Percentiles rank a stretch among this genome's conserved stretches.
Evolutionary conservation across 2,329 filamentous ascomycete species (phyloP).

Genomic region (Phymatotrichopsis omnivora): DNA sequence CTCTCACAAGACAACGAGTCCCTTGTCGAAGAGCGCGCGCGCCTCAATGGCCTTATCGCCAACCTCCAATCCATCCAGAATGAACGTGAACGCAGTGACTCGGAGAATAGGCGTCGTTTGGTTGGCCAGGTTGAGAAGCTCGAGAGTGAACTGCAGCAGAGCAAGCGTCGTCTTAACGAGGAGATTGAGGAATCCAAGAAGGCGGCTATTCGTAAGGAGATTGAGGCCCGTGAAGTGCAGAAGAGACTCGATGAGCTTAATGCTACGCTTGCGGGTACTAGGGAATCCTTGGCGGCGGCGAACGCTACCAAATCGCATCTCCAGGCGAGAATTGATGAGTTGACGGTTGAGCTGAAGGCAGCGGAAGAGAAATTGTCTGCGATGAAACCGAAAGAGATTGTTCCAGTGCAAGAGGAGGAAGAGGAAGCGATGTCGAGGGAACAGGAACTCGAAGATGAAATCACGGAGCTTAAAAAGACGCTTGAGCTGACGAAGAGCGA

Average conservation of each 20-base stretch:
- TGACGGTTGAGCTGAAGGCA: conserved; percentile 76
- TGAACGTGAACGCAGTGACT: conserved; percentile 75
- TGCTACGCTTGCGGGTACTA: conserved; percentile 63
- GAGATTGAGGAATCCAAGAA: conserved; percentile 81
- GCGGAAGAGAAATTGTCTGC: conserved; percentile 79
- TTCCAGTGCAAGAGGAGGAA: conserved; percentile 40
- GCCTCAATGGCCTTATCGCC: conserved; percentile 70
- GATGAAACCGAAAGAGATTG: conserved; percentile 58
- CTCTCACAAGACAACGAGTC: conserved; percentile 79
- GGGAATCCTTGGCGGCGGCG: conserved; percentile 74
- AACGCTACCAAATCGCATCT: conserved; percentile 87
- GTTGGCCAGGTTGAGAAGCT: conserved; percentile 68
- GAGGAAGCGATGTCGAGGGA: conserved; percentile 54
- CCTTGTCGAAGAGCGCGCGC: conserved; percentile 70
- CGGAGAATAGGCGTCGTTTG: conserved; percentile 68
- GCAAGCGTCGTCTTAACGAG: conserved; percentile 72
- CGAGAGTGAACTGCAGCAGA: conserved; percentile 65
- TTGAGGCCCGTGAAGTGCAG: conserved; percentile 76
- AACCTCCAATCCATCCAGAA: conserved; percentile 85
- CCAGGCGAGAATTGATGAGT: conserved; percentile 76
- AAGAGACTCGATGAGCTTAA: conserved; percentile 89
- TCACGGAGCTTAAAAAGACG: conserved; percentile 78
- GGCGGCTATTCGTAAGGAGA: conserved; percentile 72
- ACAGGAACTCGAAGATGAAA: conserved; percentile 73
- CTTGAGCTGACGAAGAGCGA: conserved; percentile 72